Evolutionary conservation across 2,329 filamentous ascomycete species (phyloP), one percentile per base, ranked within the genome.

Genomic region (Pseudogymnoascus sp.): DNA sequence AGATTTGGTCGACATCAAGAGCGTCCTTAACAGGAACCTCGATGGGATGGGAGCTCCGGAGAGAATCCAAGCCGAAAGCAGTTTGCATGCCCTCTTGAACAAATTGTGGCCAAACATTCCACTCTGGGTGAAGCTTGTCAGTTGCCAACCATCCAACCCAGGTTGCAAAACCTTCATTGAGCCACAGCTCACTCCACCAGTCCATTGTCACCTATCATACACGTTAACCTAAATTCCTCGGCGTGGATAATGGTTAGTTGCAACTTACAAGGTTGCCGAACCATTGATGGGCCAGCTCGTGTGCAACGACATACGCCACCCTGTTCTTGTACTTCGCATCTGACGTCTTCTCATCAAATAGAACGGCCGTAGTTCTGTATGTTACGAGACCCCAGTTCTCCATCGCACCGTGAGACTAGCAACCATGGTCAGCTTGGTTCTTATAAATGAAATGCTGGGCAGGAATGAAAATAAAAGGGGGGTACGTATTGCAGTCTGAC

Each of bases 21-120:
- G 93, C 95, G 75, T 97, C 93, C 70, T 87, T 88, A 31, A 99
- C 95, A 0, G 92, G 90, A 6, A 99, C 95, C 76, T 99, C 93
- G 69, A 99, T 97, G 7, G 95, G 90, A 76, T 99, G 95, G 61
- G 92, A 96, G 45, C 92, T 90, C 57, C 95, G 89, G 69, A 99
- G 85, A 54, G 90, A 88, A 73, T 99, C 95, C 31, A 99, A 85
- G 69, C 87, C 84, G 77, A 97, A 96, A 64, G 93, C 93, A 80
- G 86, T 87, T 83, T 96, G 92, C 80, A 96, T 90, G 71, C 90
- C 90, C 80, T 98, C 95, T 78, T 92, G 92, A 72, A 98, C 91
- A 78, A 97, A 99, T 78, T 97, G 93, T 65, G 90, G 89, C 95
- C 95, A 99, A 34, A 98, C 90, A 71, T 98, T 88, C 93, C 95